Base-by-base conservation (phyloP, 306 rosid species). In the Lotus japonicus region DNA sequence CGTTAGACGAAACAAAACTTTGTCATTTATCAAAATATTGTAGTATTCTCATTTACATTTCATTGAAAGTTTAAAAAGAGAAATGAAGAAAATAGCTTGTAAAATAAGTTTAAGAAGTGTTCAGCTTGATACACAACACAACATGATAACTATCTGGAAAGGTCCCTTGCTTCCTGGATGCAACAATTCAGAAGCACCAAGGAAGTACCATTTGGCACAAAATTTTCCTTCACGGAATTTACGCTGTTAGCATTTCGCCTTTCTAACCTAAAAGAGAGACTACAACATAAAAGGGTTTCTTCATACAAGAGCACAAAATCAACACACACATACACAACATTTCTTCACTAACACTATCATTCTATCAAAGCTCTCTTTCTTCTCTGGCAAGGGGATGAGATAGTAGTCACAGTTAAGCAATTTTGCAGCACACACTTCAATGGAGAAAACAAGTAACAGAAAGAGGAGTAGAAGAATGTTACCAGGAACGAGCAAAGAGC, bases 401-500 rank as follows among this genome's bases (percentile, higher is more conserved):
- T 31, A 62, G 50, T 36, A 66, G 33, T 11, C 14, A 48, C 1
- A 38, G 48, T 17, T 50, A 48, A 78, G 41, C 12, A n/a, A 57
- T 28, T n/a, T n/a, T n/a, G n/a, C n/a, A n/a, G n/a, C n/a, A 28
- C 41, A 64, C 4, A 39, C 33, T 38, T 19, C 1, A 68, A 64
- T 4, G 36, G 58, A 36, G 7, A 5, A 10, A 46, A 26, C 31
- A 3, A 26, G 31, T 26, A 26, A 26, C 31, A 26, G 11, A 13
- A 5, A 61, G 6, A 39, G 33, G 1, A 23, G 5, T 68, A 31
- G 45, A 21, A 21, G 26, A 26, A 75, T 52, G 48, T 63, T 82
- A 90, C 99, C 99, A 42, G 99, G 97, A 79, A 94, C 83, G 2
- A 77, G 53, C 71, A 7, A 73, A 50, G 99, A 95, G 70, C 96